Evolutionary conservation across 371 early-diverging fungal genomes (phyloP), one percentile per base, ranked within the genome.

Genomic region (Rhizopus delemar): DNA sequence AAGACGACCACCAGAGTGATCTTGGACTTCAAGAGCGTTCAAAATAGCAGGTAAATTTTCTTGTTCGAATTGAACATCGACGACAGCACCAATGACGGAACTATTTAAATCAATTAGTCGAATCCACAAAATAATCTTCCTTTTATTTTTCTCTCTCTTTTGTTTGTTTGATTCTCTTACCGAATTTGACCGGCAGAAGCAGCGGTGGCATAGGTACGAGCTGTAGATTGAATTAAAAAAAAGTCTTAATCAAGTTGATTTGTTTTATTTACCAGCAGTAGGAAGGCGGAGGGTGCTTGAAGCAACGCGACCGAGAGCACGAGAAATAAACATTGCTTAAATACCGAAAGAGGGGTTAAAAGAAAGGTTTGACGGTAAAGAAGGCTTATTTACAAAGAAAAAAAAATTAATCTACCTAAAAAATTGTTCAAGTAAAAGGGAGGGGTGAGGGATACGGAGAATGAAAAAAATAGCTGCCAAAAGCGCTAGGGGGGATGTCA

Each of bases 21-120:
- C 82, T 75, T 91, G 78, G 53, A 95, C 93, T 83, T 96, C 96
- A 29, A 96, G 89, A 51, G 95, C 95, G 86, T 96, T 96, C 66
- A 94, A 85, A 75, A 96, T 95, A 62, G 93, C 86, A 50, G 96
- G 96, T 41, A 95, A 86, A 72, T 78, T 84, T 51, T 90, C 91
- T 74, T 89, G 82, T 64, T 91, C 93, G 77, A 94, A 95, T 83
- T 94, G 95, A 51, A 96, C 96, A 70, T 96, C 96, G 68, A 96
- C 96, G 74, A 96, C 95, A 81, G 96, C 96, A 85, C 96, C 96
- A 77, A 96, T 96, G 66, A 96, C 94, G 60, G 60, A 60, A 57
- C 66, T 65, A 61, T 16, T 29, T 8, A 50, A 11, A 60, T 5
- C 28, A 11, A 31, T 45, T 22, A 31, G 11, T 39, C 28, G 51